Evolutionary conservation across 495 filamentous ascomycete species (phyloP).

Genomic region (Friedmanniomyces endolithicus): DNA sequence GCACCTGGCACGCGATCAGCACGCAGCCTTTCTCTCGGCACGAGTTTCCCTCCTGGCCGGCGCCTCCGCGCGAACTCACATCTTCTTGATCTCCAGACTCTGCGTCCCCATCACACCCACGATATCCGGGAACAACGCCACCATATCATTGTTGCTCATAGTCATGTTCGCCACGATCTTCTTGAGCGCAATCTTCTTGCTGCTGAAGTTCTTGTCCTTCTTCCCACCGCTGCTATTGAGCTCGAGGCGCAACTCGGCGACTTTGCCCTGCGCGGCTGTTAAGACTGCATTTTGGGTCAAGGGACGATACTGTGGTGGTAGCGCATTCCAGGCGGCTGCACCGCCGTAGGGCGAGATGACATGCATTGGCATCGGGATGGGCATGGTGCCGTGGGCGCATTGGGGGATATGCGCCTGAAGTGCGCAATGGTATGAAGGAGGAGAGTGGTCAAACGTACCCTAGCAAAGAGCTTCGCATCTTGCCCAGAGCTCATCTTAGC

Average conservation of each 20-base stretch:
- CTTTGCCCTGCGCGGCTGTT: slow-evolving; percentile 71
- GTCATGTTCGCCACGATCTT: slow-evolving; percentile 99
- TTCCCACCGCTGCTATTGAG: slow-evolving; percentile 84
- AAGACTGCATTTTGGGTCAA: background rate
- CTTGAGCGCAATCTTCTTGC: slow-evolving; percentile 98
- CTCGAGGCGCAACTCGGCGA: slow-evolving; percentile 90
- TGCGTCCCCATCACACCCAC: slow-evolving; percentile 88
- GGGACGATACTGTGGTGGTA: background rate
- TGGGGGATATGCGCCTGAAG: too few relatives aligned
- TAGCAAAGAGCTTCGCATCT: slow-evolving; percentile 98
- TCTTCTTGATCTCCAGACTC: slow-evolving; percentile 98
- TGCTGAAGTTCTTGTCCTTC: slow-evolving; percentile 95
- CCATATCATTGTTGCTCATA: slow-evolving; percentile 99
- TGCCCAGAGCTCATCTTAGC: slow-evolving; percentile 66
- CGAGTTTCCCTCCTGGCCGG: background rate
- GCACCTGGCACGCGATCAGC: slow-evolving; percentile 48
- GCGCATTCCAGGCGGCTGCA: background rate
- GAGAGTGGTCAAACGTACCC: too few relatives aligned
- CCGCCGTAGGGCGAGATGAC: background rate
- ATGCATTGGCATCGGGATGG: background rate
- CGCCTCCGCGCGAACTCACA: slow-evolving; percentile 44
- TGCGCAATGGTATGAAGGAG: too few relatives aligned
- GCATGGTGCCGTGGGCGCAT: background rate
- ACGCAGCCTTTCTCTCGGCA: background rate
- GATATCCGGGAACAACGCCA: slow-evolving; percentile 89